phyloP scores from a whole-genome alignment of 2,329 filamentous ascomycete genomes.

The Knufia fluminis region DNA sequence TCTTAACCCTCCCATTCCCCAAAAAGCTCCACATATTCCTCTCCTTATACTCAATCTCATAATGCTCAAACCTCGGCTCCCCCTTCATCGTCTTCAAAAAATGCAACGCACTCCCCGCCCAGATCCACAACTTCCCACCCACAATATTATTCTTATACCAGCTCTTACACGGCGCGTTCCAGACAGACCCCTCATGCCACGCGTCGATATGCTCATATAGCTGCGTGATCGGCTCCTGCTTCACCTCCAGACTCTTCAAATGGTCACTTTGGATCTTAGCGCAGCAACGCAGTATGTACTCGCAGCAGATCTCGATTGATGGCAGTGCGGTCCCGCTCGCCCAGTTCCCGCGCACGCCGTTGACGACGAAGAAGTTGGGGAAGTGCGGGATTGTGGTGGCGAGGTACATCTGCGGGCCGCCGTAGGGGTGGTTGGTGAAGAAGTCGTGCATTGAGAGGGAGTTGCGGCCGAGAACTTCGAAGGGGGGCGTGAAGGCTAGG shows the following conservation, averaged over 20 bases:
- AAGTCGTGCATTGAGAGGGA: conserved; percentile 24
- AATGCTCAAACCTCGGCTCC: conserved; percentile 28
- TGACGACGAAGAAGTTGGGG: conserved; percentile 16
- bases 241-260: conserved; percentile 12
- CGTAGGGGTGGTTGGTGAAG: conserved; percentile 19
- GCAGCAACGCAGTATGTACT: conserved; percentile 14
- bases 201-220: conserved; percentile 14
- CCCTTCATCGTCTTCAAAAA: conserved; percentile 26
- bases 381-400: conserved; percentile 25
- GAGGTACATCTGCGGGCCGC: conserved; percentile 27
- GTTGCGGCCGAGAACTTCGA: conserved; percentile 25
- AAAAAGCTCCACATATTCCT: conserved; percentile 33
- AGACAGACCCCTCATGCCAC: conserved; percentile 11
- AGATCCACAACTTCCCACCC: conserved; percentile 11
- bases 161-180: conserved; percentile 11
- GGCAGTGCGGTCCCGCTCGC: conserved; percentile 10
- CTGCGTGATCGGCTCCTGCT: conserved; percentile 9
- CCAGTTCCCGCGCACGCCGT: conserved; percentile 8
- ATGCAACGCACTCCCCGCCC: conserved; percentile 12
- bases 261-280: conserved; percentile 12
- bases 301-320: conserved; percentile 10
- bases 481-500: conserved; percentile 13
- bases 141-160: conserved; percentile 13
- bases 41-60: conserved; percentile 28
- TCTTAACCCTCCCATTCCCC: conserved; percentile 37